Evolutionary conservation across 768 basidiomycete genomes (phyloP), one percentile per base, ranked within the genome.

Genomic region (Suillus occidentalis): DNA sequence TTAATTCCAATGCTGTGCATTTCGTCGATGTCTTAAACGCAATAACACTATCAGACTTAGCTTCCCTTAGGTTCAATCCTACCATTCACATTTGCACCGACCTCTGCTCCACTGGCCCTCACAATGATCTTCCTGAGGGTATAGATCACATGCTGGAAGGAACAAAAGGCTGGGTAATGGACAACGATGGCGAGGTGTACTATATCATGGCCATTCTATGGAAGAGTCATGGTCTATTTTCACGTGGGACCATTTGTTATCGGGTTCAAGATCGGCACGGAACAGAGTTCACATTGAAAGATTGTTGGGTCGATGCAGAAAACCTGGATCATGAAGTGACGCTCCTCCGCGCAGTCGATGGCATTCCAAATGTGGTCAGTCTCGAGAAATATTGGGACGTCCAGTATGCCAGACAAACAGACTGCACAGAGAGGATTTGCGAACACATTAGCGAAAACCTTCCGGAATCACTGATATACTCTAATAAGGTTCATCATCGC

Each of bases 1-100:
- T 61, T 1, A 6, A 14, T 3, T 0, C 6, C 2, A 6, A 13
- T 4, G 14, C 45, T 2, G 0, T 55, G 28, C 3, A 3, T 37
- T 52, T 61, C 2, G 9, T 56, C 1, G n/a, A 52, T 1, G 28
- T 61, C 2, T n/a, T 55, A 31, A 50, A 43, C 16, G 4, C 25
- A 5, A 8, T 53, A 0, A 37, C 43, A 6, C 2, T 55, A 20
- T n/a, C 43, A 14, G 18, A 20, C 1, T 28, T 7, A 8, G 0
- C 28, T 18, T 22, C 12, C 42, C 60, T 61, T 20, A 43, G 43
- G 4, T n/a, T 61, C 0, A 10, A 61, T 4, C 45, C 60, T 2
- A 61, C 60, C 4, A 53, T 61, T 25, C 56, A 57, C 5, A 4
- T 57, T 16, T 57, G 56, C 1, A 25, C 2, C 3, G 0, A 25